Evolutionary conservation across 1,139 yeast species (phyloP).

Genomic region (Blastobotrys raffinosifermentans): DNA sequence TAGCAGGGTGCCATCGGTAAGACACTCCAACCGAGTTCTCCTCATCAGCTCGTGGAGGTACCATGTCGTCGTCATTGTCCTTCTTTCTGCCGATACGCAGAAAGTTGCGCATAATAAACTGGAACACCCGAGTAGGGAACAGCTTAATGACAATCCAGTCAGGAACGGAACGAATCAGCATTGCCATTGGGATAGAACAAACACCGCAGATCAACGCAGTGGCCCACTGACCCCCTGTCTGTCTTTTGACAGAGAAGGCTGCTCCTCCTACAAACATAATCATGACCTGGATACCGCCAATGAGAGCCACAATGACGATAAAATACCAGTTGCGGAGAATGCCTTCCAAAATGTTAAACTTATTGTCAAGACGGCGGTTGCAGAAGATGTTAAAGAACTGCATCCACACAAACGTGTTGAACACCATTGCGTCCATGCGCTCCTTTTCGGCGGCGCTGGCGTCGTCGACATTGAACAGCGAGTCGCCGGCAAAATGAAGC

Average conservation of each 20-base stretch:
- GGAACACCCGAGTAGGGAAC: conserved; percentile 55
- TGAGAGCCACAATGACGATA: conserved; percentile 59
- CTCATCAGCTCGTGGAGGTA: conserved; percentile 19
- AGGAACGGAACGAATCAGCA: conserved; percentile 70
- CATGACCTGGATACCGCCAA: conserved; percentile 76
- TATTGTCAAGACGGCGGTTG: conserved; percentile 87
- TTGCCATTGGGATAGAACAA: conserved; percentile 75
- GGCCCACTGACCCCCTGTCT: conserved; percentile 84
- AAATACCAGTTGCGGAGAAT: conserved; percentile 79
- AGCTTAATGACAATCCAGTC: conserved; percentile 64
- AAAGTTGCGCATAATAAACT: conserved; percentile 42
- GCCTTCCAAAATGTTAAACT: conserved; percentile 78
- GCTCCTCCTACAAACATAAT: conserved; percentile 98
- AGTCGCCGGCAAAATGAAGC: conserved; percentile 70
- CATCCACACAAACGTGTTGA: conserved; percentile 95
- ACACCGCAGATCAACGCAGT: conserved; percentile 81
- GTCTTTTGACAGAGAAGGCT: conserved; percentile 76
- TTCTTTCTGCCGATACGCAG: conserved; percentile 32
- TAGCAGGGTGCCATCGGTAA: conserved; percentile 38
- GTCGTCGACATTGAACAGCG: conserved; percentile 44
- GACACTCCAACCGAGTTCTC: conserved; percentile 19
- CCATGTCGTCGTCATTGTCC: conserved; percentile 26
- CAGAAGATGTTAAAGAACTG: conserved; percentile 93
- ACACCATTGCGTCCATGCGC: conserved; percentile 76
- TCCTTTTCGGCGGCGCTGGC: conserved; percentile 39